phyloP scores from a whole-genome alignment of 2,329 filamentous ascomycete species.

The Amesomyces nigricolor region DNA sequence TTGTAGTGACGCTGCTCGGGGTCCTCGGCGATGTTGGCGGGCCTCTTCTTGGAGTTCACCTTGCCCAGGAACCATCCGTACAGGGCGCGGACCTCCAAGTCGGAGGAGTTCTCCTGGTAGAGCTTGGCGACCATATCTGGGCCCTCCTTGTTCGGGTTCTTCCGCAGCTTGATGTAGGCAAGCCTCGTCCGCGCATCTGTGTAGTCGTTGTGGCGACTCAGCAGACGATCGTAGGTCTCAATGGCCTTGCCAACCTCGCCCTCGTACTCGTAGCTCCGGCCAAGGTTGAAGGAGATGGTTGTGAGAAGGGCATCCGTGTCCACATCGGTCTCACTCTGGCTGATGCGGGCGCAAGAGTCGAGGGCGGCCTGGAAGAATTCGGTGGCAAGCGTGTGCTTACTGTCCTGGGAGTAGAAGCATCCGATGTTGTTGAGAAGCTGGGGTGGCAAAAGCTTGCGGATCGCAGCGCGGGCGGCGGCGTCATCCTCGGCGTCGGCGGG shows the following conservation, averaged over 20 bases:
- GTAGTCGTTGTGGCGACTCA: conserved; percentile 83
- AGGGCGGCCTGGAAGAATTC: conserved; percentile 90
- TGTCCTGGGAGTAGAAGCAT: conserved; percentile 86
- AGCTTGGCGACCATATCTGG: conserved; percentile 80
- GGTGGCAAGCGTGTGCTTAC: conserved; percentile 73
- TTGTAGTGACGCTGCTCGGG: conserved; percentile 92
- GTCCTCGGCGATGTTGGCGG: conserved; percentile 77
- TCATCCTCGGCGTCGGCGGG: conserved; percentile 57
- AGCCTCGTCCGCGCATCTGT: conserved; percentile 84
- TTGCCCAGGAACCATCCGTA: conserved; percentile 96
- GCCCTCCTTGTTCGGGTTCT: conserved; percentile 76
- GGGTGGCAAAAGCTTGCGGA: conserved; percentile 77
- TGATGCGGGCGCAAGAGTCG: conserved; percentile 77
- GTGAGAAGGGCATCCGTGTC: conserved; percentile 91
- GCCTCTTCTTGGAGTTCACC: conserved; percentile 70
- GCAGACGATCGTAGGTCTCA: conserved; percentile 79
- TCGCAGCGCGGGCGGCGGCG: conserved; percentile 50
- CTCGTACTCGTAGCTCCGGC: conserved; percentile 83
- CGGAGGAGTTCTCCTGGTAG: conserved; percentile 74
- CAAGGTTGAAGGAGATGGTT: conserved; percentile 95
- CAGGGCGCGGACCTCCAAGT: conserved; percentile 85
- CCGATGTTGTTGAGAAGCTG: conserved; percentile 96
- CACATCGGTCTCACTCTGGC: conserved; percentile 64
- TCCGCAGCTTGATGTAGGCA: conserved; percentile 81
- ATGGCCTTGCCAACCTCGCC: conserved; percentile 76